phyloP scores from a whole-genome alignment of 108 stramenopile genomes.

The Cyclotella baltica region DNA sequence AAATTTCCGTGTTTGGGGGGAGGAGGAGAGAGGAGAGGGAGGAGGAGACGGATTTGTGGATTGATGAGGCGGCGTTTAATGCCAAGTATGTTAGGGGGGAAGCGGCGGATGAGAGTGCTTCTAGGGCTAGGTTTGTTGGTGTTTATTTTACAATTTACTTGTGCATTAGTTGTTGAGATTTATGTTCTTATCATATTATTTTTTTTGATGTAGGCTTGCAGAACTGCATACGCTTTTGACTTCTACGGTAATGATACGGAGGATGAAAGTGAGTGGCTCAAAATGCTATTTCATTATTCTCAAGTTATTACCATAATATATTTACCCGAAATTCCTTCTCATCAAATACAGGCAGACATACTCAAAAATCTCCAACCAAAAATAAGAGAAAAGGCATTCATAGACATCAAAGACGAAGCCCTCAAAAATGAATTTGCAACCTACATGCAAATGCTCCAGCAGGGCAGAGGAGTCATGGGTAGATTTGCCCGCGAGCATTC shows the following conservation, averaged over 20 bases:
- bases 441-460: conserved; percentile 61
- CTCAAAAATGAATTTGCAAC: conserved; percentile 57
- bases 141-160: neutral
- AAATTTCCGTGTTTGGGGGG: conserved; percentile 84
- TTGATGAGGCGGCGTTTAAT: conserved; percentile 74
- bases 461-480: conserved; percentile 78
- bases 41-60: conserved; percentile 64
- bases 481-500: conserved; percentile 62
- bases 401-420: conserved; percentile 58
- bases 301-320: neutral
- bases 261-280: conserved; percentile 72
- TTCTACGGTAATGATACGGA: conserved; percentile 94
- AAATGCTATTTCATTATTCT: no score
- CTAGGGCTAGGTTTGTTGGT: conserved; percentile 23
- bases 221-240: conserved; percentile 94
- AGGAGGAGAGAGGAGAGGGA: conserved; percentile 32
- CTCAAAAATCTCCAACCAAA: conserved; percentile 91
- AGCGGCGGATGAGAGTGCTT: conserved; percentile 26
- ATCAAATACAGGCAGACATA: conserved; percentile 66
- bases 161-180: neutral
- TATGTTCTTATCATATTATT: neutral
- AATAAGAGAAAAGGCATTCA: conserved; percentile 71
- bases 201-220: conserved; percentile 47
- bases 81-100: conserved; percentile 79
- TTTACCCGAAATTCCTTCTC: neutral